These are phyloP conservation scores for Microcos paniculata DNA, from an alignment of 345 rosid genomes.

Conservation along the genomic window DNA sequence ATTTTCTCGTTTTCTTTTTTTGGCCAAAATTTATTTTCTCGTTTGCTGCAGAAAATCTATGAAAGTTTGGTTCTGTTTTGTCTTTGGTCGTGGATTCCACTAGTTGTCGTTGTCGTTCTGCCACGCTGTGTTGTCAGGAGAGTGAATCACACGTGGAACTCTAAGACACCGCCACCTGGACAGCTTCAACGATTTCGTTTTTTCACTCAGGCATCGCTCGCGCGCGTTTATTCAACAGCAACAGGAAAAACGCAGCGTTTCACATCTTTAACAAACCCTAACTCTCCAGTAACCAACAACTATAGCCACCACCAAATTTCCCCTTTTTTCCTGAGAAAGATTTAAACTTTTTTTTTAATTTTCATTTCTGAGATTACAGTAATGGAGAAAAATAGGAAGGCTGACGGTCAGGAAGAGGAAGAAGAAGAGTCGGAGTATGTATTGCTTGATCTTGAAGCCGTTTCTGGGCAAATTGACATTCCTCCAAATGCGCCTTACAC, in stretches of 20 bases:
- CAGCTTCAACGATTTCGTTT: neutral
- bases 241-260: neutral
- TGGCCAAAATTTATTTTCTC: neutral
- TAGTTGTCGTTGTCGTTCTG: neutral
- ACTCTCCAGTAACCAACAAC: constrained; percentile 26
- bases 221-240: neutral
- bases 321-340: constrained; percentile 31
- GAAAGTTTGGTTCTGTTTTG: neutral
- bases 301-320: constrained; percentile 41
- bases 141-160: neutral
- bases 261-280: neutral
- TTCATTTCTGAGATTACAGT: constrained; percentile 30
- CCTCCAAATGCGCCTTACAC: constrained; percentile 49
- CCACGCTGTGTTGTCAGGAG: neutral
- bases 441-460: constrained; percentile 52
- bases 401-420: constrained; percentile 16
- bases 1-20: neutral
- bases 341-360: constrained; percentile 76
- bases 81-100: neutral
- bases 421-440: constrained; percentile 45
- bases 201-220: neutral
- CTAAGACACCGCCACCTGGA: neutral
- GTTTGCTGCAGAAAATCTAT: neutral
- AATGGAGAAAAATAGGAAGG: constrained; percentile 13
- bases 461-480: constrained; percentile 39